Conservation (phyloP, 371 early-diverging fungal genomes). For the Rhizoclosmatium hyalinum region DNA sequence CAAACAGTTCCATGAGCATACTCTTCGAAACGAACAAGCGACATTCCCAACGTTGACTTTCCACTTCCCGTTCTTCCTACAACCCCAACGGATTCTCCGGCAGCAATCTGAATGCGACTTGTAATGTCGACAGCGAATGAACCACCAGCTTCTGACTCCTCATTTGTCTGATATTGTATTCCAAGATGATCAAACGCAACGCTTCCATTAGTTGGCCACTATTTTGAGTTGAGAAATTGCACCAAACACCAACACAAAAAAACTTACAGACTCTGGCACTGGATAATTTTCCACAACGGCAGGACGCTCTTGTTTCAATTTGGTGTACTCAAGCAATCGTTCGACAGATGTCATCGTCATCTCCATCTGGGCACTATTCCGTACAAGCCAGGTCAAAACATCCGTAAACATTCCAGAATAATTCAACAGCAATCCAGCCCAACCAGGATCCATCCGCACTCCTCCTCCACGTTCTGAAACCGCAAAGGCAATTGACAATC, state of each 20-base stretch:
- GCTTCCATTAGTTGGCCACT: conserved; percentile 66
- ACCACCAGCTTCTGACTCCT: too few species aligned
- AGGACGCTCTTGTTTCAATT: conserved; percentile 68
- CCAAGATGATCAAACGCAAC: conserved; percentile 51
- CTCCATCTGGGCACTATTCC: conserved; percentile 58
- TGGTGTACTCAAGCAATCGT: conserved; percentile 64
- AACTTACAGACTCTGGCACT: conserved; percentile 2
- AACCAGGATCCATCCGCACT: conserved; percentile 64
- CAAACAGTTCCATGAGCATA: conserved; percentile 47
- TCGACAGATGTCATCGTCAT: conserved; percentile 40
- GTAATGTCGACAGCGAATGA: conserved; percentile 54
- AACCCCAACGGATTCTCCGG: conserved; percentile 83
- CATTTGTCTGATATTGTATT: conserved; percentile 27
- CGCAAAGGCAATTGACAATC: conserved; percentile 56
- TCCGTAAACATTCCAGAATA: conserved; percentile 80
- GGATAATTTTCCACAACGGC: not conserved
- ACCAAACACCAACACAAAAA: not conserved
- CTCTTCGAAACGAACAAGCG: conserved; percentile 56
- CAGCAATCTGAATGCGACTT: conserved; percentile 60
- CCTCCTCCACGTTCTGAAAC: not conserved
- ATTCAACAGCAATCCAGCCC: conserved; percentile 79
- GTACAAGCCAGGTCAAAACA: conserved; percentile 77
- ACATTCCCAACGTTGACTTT: conserved; percentile 55
- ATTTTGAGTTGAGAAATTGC: not conserved
- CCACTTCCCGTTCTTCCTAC: conserved; percentile 74